Conservation (phyloP, 2,329 filamentous ascomycete genomes). For the Aspergillus transmontanensis region DNA sequence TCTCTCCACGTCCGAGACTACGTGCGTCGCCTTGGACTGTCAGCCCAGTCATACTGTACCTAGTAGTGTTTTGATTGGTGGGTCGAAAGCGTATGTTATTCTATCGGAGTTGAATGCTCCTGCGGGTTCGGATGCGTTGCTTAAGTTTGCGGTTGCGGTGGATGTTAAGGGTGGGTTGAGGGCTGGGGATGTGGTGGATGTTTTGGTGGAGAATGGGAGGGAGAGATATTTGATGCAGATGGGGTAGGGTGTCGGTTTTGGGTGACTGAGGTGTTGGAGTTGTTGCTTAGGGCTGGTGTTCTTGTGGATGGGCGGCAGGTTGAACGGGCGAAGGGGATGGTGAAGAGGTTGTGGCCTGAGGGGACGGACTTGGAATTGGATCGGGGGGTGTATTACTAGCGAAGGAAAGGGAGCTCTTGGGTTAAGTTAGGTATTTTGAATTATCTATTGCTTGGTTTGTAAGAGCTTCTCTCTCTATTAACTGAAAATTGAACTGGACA, state of each 20-base stretch:
- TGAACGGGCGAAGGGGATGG: not conserved
- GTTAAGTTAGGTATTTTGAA: not conserved
- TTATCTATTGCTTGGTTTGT: not conserved
- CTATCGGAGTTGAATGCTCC: not conserved
- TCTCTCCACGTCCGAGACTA: not conserved
- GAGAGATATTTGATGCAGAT: not conserved
- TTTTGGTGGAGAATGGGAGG: not conserved
- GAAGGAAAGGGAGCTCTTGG: not conserved
- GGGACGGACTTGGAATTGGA: not conserved
- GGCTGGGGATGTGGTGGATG: not conserved
- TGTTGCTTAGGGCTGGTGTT: not conserved
- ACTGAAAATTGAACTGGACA: not conserved
- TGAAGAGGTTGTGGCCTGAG: not conserved
- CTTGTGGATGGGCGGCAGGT: not conserved
- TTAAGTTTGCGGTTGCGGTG: not conserved
- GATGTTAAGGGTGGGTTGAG: not conserved
- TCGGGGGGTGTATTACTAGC: not conserved
- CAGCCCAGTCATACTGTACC: not conserved
- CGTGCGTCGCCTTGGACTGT: not conserved
- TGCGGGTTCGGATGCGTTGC: not conserved
- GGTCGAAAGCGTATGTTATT: not conserved
- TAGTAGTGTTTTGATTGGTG: not conserved
- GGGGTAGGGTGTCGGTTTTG: not conserved
- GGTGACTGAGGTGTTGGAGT: not conserved
- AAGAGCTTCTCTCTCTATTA: not conserved